Percentiles rank a stretch among this genome's conserved stretches.
phyloP scores from a whole-genome alignment of 73 alveolate species.

The Stentor roeselii region DNA sequence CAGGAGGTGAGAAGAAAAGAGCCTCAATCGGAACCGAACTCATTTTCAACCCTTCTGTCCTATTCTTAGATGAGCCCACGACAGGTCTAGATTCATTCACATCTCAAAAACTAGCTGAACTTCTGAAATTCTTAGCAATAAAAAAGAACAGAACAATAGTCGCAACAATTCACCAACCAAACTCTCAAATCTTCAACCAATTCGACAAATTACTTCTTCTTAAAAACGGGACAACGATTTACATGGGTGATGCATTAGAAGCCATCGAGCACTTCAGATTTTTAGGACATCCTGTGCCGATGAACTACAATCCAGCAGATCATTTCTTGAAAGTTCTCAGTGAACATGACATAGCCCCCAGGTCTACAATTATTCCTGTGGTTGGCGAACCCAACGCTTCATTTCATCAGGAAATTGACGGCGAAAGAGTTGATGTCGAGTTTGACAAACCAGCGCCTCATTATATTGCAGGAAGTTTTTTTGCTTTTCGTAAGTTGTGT shows the following conservation, averaged over 20 bases:
- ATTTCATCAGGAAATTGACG: neutral
- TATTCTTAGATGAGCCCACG: slow-evolving; percentile 58
- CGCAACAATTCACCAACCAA: slow-evolving; percentile 87
- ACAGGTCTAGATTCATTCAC: slow-evolving; percentile 46
- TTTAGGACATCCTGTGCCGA: slow-evolving; percentile 68
- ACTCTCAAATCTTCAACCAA: slow-evolving; percentile 55
- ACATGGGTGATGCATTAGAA: slow-evolving; percentile 59
- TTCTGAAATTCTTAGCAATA: neutral
- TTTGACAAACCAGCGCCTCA: neutral
- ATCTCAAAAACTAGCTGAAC: neutral
- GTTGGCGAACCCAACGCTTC: neutral
- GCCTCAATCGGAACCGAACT: slow-evolving; percentile 50
- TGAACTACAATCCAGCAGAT: slow-evolving; percentile 74
- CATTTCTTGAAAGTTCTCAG: slow-evolving; percentile 38
- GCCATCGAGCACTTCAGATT: slow-evolving; percentile 56
- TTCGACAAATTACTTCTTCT: slow-evolving; percentile 70
- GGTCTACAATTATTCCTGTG: neutral
- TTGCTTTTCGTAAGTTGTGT: neutral
- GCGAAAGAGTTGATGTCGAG: neutral
- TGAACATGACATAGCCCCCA: neutral
- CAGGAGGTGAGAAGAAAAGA: slow-evolving; percentile 62
- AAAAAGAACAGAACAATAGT: slow-evolving; percentile 66
- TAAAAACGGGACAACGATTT: slow-evolving; percentile 66
- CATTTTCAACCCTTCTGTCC: slow-evolving; percentile 39
- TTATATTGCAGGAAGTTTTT: neutral